Base-by-base conservation (phyloP, 768 basidiomycete genomes). In the Chalciporus chontae region DNA sequence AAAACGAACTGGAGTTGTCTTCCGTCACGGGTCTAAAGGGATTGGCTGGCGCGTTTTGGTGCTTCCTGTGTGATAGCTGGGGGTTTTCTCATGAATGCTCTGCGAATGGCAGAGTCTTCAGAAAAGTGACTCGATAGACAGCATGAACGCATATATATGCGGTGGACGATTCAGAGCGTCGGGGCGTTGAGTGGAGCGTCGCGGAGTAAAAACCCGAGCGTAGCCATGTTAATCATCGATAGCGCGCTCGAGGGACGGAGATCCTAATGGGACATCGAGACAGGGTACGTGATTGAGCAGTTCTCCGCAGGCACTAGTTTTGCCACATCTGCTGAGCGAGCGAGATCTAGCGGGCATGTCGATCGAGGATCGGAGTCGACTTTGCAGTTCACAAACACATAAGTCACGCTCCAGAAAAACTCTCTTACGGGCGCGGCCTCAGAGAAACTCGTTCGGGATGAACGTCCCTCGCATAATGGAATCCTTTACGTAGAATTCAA, bases 361-460 rank as follows among this genome's bases (percentile, higher is more conserved):
- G 51, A 59, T n/a, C n/a, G n/a, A n/a, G n/a, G n/a, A n/a, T n/a
- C n/a, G 57, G 54, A 60, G 45, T 38, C 47, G 38, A 31, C 29
- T 31, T n/a, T 14, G 43, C 26, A 31, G 18, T 34, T 3, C 29
- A 41, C 48, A 39, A 49, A 40, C 24, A 38, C 29, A 31, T 31
- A 31, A 31, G 29, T 11, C 10, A 4, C 10, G 9, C 9, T 31
- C 29, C 10, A 31, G 29, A 31, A 31, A 21, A 5, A 5, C 14
- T 2, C 34, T 36, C 34, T 15, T 36, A 36, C 34, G 34, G 34
- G 34, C 34, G 34, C 34, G 14, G 34, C 15, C 34, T 36, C 15
- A 8, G 9, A 32, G 34, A 36, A 36, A 6, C n/a, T 36, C 34
- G n/a, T 36, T 21, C 21, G 4, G 4, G 21, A 2, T 36, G 34